Evolutionary conservation across 495 filamentous ascomycete genomes (phyloP), one percentile per base, ranked within the genome.

Genomic region (Annulohypoxylon bovei): DNA sequence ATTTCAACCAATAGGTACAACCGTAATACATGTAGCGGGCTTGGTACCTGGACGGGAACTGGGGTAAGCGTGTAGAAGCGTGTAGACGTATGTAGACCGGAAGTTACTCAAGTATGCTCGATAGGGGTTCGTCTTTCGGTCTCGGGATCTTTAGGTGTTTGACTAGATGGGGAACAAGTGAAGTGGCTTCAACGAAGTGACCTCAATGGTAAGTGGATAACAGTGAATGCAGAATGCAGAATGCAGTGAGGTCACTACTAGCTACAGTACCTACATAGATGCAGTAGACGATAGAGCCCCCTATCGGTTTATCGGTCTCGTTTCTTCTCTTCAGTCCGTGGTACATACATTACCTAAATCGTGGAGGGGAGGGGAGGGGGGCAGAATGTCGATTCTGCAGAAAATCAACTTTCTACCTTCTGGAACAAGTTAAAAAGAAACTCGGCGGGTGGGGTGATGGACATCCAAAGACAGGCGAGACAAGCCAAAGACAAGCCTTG

Each of bases 361-460:
- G 20, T 50, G 22, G 23, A 27, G 35, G 33, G 49, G 32, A 62
- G 42, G 20, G 57, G 62, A 52, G 53, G 58, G 64, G 42, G 44
- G 52, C 44, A 46, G 14, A 40, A 40, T 40, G 14, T 42, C 53
- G 53, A 64, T 37, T 63, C 69, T 72, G 64, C 69, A 72, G 64
- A 67, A 59, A 7, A 14, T 28, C 20, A 16, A 35, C 16, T 64
- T 68, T 65, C 64, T 49, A 72, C 69, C 69, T 72, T 72, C 69
- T 72, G 64, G 69, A 72, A 72, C 63, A 12, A 72, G 69, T 72
- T 72, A 67, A 72, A 62, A 47, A 67, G 64, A 60, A 59, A 14
- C 39, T n/a, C 23, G 20, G 49, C 25, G 20, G 69, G 64, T 67
- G 69, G 69, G 69, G 69, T 72, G 64, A 63, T 46, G 39, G 39